A percentile compares a stretch with the other conserved stretches of the same genome.
These are phyloP conservation scores for Schizothecium vesticola DNA, from an alignment of 495 filamentous ascomycete species.

Conservation along the genomic window DNA sequence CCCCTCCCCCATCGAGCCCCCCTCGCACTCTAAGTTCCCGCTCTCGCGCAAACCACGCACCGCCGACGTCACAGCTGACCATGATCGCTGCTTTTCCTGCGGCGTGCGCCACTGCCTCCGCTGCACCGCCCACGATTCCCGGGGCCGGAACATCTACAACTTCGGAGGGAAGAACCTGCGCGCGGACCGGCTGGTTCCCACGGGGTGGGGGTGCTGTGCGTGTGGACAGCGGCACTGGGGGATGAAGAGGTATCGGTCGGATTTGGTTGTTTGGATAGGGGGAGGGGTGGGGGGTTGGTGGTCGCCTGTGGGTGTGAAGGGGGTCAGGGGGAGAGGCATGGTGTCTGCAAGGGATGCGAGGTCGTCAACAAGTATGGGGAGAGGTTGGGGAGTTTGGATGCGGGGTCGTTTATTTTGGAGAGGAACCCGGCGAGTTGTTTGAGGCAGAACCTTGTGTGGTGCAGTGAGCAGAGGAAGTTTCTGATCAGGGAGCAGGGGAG, in stretches of 20 bases:
- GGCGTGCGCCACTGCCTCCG: background rate
- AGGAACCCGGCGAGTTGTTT: background rate
- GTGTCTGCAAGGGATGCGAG: background rate
- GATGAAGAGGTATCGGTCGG: background rate
- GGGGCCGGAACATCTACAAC: background rate
- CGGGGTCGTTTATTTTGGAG: background rate
- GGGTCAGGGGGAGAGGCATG: background rate
- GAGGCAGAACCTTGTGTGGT: background rate
- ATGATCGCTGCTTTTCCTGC: background rate
- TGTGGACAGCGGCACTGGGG: background rate
- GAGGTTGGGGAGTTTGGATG: background rate
- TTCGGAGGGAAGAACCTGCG: background rate
- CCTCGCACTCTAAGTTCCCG: background rate
- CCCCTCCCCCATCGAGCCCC: background rate
- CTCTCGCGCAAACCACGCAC: background rate
- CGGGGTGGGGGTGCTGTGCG: slow-evolving; percentile 5
- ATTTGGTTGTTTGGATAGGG: background rate
- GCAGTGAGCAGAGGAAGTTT: background rate
- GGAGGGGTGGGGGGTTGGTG: background rate
- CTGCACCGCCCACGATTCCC: background rate
- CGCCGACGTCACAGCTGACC: too few relatives aligned
- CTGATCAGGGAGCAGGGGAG: background rate
- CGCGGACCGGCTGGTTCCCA: background rate
- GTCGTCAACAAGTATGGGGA: background rate
- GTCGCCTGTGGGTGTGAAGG: background rate